phyloP scores from a whole-genome alignment of 2,329 filamentous ascomycete species.

The Colletotrichum euphorbiae region DNA sequence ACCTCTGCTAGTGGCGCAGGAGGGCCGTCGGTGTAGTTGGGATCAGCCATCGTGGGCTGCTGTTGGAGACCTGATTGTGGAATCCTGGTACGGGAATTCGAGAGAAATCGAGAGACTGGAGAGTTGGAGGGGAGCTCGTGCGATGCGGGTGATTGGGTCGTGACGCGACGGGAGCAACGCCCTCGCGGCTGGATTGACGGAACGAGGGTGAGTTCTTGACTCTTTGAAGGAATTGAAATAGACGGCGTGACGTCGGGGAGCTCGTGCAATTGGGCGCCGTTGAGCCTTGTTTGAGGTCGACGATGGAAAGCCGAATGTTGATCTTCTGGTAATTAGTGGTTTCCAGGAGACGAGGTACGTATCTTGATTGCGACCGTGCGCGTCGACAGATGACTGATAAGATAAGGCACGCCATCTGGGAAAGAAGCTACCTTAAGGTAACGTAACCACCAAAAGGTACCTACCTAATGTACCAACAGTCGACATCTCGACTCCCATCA shows the following conservation, averaged over 20 bases:
- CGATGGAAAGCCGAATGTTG: neutral
- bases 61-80: neutral
- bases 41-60: constrained; percentile 21
- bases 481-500: neutral
- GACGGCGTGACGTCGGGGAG: neutral
- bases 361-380: constrained; percentile 5
- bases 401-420: constrained; percentile 17
- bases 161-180: neutral
- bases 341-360: constrained; percentile 24
- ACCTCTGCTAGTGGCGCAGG: constrained; percentile 53
- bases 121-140: neutral
- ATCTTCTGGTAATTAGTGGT: constrained; percentile 10
- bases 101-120: neutral
- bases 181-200: too few relatives aligned
- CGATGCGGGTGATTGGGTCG: neutral
- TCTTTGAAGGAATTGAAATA: neutral
- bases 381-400: constrained; percentile 1
- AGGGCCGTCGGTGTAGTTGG: constrained; percentile 12
- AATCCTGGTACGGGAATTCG: neutral
- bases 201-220: too few relatives aligned
- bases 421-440: neutral
- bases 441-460: neutral
- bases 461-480: too few relatives aligned
- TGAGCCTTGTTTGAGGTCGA: neutral
- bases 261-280: neutral